Base-by-base conservation (phyloP, 2,329 filamentous ascomycete genomes). In the Cercospora sp. region DNA sequence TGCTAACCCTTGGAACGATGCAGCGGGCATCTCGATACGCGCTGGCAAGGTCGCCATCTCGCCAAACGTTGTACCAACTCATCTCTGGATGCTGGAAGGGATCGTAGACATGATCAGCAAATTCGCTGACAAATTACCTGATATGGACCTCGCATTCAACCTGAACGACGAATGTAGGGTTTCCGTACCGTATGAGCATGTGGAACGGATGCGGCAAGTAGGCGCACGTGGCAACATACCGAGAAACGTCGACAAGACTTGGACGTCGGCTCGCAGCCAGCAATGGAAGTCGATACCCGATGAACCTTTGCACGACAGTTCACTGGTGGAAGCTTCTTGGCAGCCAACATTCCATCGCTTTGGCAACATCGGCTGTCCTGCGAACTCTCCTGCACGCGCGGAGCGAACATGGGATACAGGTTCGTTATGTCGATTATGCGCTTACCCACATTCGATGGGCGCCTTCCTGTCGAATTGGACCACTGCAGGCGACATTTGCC, bases 401-500 rank as follows among this genome's bases (percentile, higher is more conserved):
- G 83, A 84, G 8, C 83, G 86, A 12, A 82, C 87, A 67, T 91
- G 89, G 88, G 86, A 91, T 70, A 84, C 86, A 26, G 84, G 85
- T 65, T 83, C 85, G 40, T 84, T 92, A 61, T 94, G 92, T 77
- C 81, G 85, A 0, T 81, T 82, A 2, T 94, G 91, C 77, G 82
- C 84, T 1, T 80, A 82, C 6, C 85, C 86, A 0, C 90, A 94
- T 74, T 90, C 91, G 0, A 81, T 87, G 18, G 89, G 87, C 2
- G 88, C 88, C 24, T 91, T 92, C 73, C 80, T 93, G 5, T 81
- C 83, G 4, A 84, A 91, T 72, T 94, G 90, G 88, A 82, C 84
- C 1, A 77, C 84, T 8, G 87, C 90, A 5, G 85, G 88, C 5
- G 86, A 92, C 58, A 84, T 90, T 30, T 96, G 92, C 76, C 86